Percentiles rank a stretch among this genome's conserved stretches.
These are phyloP conservation scores for Paspalum vaginatum DNA, from an alignment of 176 grass and related monocot genomes.

Conservation along the genomic window DNA sequence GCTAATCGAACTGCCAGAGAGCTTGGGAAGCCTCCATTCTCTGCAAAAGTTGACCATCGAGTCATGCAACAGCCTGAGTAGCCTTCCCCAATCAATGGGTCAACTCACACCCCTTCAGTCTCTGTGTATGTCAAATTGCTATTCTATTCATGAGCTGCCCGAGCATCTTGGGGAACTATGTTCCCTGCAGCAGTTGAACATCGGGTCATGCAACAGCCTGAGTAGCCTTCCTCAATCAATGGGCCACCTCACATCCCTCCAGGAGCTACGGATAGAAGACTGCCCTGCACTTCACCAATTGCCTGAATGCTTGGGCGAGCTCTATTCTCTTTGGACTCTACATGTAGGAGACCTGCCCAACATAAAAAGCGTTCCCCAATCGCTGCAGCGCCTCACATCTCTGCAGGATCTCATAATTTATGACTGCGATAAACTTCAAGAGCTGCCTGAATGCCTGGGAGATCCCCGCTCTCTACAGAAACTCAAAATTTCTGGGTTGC, in stretches of 20 bases:
- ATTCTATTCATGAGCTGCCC: not conserved
- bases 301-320: too few relatives aligned
- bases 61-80: too few relatives aligned
- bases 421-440: not conserved
- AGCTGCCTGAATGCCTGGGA: not conserved
- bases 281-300: too few relatives aligned
- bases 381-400: not conserved
- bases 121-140: not conserved
- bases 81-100: too few relatives aligned
- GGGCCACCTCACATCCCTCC: not conserved
- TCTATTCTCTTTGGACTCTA: too few relatives aligned
- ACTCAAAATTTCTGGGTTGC: not conserved
- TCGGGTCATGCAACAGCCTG: not conserved
- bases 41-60: too few relatives aligned
- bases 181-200: not conserved
- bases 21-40: not conserved
- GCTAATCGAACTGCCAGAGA: not conserved
- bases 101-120: not conserved
- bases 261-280: too few relatives aligned
- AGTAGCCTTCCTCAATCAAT: not conserved
- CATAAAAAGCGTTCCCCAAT: not conserved
- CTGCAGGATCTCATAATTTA: not conserved
- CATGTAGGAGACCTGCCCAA: too few relatives aligned
- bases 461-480: not conserved
- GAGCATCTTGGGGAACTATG: slow-evolving; percentile 2